These are phyloP conservation scores for Ophiostoma novo-ulmi DNA, from an alignment of 2,329 filamentous ascomycete genomes.

Conservation along the genomic window DNA sequence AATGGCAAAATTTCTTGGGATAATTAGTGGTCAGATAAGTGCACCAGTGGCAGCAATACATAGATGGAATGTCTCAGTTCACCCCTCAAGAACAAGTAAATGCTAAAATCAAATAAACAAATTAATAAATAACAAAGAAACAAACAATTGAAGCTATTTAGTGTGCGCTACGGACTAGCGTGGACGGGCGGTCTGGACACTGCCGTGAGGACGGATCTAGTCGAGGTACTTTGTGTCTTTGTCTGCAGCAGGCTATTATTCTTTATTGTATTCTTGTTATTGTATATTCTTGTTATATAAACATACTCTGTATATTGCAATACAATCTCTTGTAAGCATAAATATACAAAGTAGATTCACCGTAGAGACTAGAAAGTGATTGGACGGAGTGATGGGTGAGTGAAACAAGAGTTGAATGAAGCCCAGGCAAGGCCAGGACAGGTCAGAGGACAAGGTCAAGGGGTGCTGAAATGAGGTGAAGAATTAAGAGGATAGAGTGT, in stretches of 20 bases:
- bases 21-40: not conserved
- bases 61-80: not conserved
- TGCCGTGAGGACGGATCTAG: conserved; percentile 20
- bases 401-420: not conserved
- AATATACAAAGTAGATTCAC: not conserved
- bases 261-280: too few relatives aligned
- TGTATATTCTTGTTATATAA: not conserved
- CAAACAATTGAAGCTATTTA: conserved; percentile 13
- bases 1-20: not conserved
- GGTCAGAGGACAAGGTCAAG: not conserved
- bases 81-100: not conserved
- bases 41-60: not conserved
- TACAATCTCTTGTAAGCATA: not conserved
- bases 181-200: conserved; percentile 24
- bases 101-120: not conserved
- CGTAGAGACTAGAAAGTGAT: not conserved
- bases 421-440: not conserved
- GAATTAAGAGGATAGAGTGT: not conserved
- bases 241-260: not conserved
- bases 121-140: not conserved
- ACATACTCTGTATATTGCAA: not conserved
- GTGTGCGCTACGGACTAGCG: conserved; percentile 22
- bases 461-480: not conserved
- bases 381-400: not conserved
- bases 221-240: conserved; percentile 1